Base-by-base conservation (phyloP, 805 yeast genomes). In the Yarrowia keelungensis region DNA sequence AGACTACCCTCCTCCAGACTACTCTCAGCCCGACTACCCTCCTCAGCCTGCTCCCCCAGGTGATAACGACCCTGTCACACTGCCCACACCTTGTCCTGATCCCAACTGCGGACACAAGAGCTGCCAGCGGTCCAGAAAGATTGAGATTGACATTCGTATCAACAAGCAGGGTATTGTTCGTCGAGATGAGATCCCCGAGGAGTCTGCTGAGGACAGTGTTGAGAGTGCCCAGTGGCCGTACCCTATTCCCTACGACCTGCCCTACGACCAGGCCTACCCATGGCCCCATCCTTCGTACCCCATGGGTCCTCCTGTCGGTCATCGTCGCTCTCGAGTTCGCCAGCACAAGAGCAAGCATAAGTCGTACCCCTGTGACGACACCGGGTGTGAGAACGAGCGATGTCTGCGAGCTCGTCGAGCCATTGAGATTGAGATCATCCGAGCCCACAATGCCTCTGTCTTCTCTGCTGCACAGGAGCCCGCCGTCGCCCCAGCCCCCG, bases 361-460 rank as follows among this genome's bases (percentile, higher is more conserved):
- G 62, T 56, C 62, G 1, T 56, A 56, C 39, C 62, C 62, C 15
- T 56, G 62, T n/a, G 62, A 56, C 22, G 62, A 56, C 38, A n/a
- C 47, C 10, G 62, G 62, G 1, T 56, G 62, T n/a, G 62, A 56
- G 8, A 56, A 56, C 19, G 62, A 56, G 62, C 22, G 47, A 42
- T 56, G 62, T 42, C n/a, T 41, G 38, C 62, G 62, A 5, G 62
- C 62, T 32, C 62, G 62, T 26, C 62, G 62, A 15, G 62, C 62
- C 5, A 56, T 56, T 26, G 62, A 56, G 47, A 56, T 56, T 56
- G 62, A 56, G 39, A 56, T 56, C 47, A 56, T 56, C 39, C 47
- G 62, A 12, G 62, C 62, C 14, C 62, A 56, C 39, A 56, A 56
- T 42, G 62, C 62, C 12, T 41, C 47, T n/a, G 62, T 56, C 38